Evolutionary conservation across 495 filamentous ascomycete species (phyloP).

Genomic region (Neurospora sp.): DNA sequence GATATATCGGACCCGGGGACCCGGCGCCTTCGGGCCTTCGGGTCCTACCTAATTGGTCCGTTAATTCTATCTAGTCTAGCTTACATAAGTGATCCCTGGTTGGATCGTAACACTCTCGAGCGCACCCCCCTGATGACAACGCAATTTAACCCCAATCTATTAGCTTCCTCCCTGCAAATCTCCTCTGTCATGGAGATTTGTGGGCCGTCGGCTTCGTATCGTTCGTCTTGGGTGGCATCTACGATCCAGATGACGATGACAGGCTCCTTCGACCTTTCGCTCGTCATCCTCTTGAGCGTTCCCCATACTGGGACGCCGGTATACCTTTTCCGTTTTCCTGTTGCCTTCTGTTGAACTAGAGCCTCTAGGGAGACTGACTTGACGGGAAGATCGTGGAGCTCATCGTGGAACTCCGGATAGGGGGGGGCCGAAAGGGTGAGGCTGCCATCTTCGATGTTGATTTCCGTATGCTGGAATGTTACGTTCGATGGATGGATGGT

Average conservation of each 20-base stretch:
- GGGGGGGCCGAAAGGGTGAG: not conserved
- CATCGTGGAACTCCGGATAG: not conserved
- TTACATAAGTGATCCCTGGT: too few species aligned
- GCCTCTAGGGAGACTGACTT: not conserved
- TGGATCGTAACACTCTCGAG: too few species aligned
- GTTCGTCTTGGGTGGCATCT: not conserved
- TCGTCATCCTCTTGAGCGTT: not conserved
- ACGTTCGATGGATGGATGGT: too few species aligned
- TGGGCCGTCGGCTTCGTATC: not conserved
- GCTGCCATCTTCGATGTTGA: too few species aligned
- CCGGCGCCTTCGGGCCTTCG: too few species aligned
- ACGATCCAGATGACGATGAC: not conserved
- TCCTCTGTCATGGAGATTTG: not conserved
- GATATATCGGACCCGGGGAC: too few species aligned
- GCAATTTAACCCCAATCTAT: not conserved
- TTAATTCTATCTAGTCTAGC: too few species aligned
- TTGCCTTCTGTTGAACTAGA: not conserved
- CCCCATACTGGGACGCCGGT: not conserved
- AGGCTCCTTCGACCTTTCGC: not conserved
- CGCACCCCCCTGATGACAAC: not conserved
- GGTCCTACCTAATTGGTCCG: too few species aligned
- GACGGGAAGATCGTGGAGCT: not conserved
- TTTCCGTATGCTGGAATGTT: too few species aligned
- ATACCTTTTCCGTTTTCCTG: not conserved
- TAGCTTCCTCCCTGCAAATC: not conserved